Conservation (phyloP, 805 yeast genomes). For the Jamesozyma lodderae region DNA sequence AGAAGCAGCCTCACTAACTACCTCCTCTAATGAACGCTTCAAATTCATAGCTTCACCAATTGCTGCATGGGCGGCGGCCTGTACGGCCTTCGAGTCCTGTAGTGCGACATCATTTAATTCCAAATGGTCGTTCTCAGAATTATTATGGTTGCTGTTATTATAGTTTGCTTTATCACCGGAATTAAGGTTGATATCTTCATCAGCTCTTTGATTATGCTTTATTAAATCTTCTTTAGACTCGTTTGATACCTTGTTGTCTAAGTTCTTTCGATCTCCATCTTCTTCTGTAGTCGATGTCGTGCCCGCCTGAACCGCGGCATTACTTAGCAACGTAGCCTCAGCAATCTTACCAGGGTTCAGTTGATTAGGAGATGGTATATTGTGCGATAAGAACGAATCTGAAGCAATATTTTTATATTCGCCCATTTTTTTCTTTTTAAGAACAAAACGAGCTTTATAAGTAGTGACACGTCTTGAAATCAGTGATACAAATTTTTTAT, state of each 20-base stretch:
- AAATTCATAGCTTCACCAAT: constrained; percentile 16
- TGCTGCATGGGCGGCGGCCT: constrained; percentile 25
- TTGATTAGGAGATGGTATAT: too few species aligned
- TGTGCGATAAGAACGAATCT: constrained; percentile 3
- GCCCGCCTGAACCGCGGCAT: too few species aligned
- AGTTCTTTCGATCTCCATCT: too few species aligned
- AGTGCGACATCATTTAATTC: constrained; percentile 6
- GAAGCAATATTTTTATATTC: constrained; percentile 17
- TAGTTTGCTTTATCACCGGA: not conserved
- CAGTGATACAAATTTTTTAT: constrained; percentile 22
- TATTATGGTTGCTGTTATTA: not conserved
- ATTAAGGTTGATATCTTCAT: too few species aligned
- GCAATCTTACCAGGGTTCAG: too few species aligned
- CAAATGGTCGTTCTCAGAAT: not conserved
- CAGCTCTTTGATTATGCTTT: too few species aligned
- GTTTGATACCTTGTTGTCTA: too few species aligned
- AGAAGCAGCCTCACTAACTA: not conserved
- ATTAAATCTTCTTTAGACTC: too few species aligned
- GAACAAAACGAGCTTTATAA: constrained; percentile 29
- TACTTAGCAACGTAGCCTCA: too few species aligned
- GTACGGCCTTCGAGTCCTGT: constrained; percentile 14
- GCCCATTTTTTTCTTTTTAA: constrained; percentile 28
- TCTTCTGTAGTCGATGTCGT: too few species aligned
- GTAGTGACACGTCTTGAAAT: constrained; percentile 30
- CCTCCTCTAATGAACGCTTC: constrained; percentile 13